Percentiles rank a stretch among this genome's conserved stretches.
phyloP scores from a whole-genome alignment of 2,329 filamentous ascomycete species.

The Epichloe sylvatica region DNA sequence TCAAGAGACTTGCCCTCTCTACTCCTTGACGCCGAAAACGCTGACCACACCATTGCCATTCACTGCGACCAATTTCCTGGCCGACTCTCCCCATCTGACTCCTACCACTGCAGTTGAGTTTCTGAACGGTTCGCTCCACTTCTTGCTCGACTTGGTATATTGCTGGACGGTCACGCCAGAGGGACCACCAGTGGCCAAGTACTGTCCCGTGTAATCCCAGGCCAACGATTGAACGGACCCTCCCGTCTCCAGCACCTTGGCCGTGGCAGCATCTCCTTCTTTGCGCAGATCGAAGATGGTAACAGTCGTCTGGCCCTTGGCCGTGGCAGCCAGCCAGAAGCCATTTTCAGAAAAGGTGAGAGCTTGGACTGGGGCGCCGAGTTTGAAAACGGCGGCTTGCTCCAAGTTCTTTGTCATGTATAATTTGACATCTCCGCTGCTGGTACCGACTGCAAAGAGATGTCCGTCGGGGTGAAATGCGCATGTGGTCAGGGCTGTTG shows the following conservation, averaged over 20 bases:
- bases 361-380: conserved; percentile 56
- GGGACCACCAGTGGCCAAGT: conserved; percentile 67
- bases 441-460: conserved; percentile 73
- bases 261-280: conserved; percentile 64
- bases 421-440: conserved; percentile 68
- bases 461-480: conserved; percentile 97
- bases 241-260: conserved; percentile 78
- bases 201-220: conserved; percentile 96
- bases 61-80: conserved; percentile 60
- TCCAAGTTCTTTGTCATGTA: conserved; percentile 74
- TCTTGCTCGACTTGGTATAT: conserved; percentile 74
- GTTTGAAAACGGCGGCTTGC: conserved; percentile 58
- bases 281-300: conserved; percentile 89
- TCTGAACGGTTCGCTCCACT: conserved; percentile 75
- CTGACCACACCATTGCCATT: conserved; percentile 63
- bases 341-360: conserved; percentile 92
- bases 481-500: conserved; percentile 55
- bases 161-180: conserved; percentile 77
- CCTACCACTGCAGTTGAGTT: conserved; percentile 60
- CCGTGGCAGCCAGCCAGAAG: conserved; percentile 80
- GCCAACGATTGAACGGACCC: conserved; percentile 59
- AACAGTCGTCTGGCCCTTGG: conserved; percentile 62
- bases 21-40: conserved; percentile 46
- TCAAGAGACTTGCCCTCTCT: conserved; percentile 4
- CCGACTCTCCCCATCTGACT: conserved; percentile 64